Evolutionary conservation across 306 rosid species (phyloP), one percentile per base, ranked within the genome.

Genomic region (Cucumis cinereus): DNA sequence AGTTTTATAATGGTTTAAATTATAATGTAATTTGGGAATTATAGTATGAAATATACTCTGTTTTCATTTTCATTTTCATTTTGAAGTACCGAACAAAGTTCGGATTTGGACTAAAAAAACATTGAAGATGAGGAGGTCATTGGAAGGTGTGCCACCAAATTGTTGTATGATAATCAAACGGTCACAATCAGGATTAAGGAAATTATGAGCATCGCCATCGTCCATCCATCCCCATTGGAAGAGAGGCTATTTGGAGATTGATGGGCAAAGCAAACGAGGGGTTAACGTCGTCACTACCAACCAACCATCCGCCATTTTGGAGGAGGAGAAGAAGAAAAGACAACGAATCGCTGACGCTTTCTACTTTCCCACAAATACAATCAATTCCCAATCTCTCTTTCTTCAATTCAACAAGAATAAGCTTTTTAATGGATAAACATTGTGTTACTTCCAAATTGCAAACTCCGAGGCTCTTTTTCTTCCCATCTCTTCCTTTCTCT

Each of bases 121-220:
- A 33, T 69, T 7, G 74, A 69, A 2, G 11, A 68, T 69, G 22
- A 23, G 2, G 30, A 11, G 19, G 11, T 66, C 10, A n/a, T 69
- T 69, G 74, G 74, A 69, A 45, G n/a, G 74, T 23, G 74, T 69
- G 74, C 56, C 74, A 63, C 12, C 49, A 16, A 33, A 35, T 63
- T 63, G 23, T 63, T 15, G 6, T 23, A 23, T 69, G 38, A 22
- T 41, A 23, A 45, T 69, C 56, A 69, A 69, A 45, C 38, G 74
- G 74, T 24, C 74, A 69, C 36, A n/a, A 69, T 69, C 56, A n/a
- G n/a, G 35, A 22, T 20, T 41, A 67, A 40, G 54, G 54, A 67
- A 67, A 45, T 67, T 45, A 45, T 12, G 50, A 2, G 15, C 50
- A 43, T 43, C 50, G 50, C 50, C 50, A 43, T 43, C 50, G 16